Percentiles rank a stretch among this genome's conserved stretches.
These are phyloP conservation scores for Psilocybe azurescens DNA, from an alignment of 768 basidiomycete genomes.

Conservation along the genomic window DNA sequence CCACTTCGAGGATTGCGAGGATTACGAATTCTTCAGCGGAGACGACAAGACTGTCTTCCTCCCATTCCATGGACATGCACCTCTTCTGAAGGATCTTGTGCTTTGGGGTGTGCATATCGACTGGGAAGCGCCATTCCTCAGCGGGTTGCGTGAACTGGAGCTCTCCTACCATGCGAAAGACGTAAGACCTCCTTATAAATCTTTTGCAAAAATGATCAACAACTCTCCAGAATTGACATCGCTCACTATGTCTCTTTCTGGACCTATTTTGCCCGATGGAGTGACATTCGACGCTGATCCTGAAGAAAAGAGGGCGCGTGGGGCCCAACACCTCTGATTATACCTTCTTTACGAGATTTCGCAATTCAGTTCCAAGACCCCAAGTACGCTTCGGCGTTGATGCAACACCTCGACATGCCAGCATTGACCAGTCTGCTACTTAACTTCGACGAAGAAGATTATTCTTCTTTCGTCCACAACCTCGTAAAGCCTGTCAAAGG, in stretches of 20 bases:
- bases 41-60: constrained; percentile 46
- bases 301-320: constrained; percentile 33
- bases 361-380: constrained; percentile 44
- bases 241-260: constrained; percentile 61
- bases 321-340: constrained; percentile 39
- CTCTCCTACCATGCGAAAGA: constrained; percentile 67
- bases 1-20: constrained; percentile 57
- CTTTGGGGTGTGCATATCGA: constrained; percentile 77
- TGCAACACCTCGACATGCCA: constrained; percentile 44
- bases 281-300: constrained; percentile 25
- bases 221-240: constrained; percentile 57
- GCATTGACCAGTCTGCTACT: constrained; percentile 49
- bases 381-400: constrained; percentile 42
- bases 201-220: constrained; percentile 57
- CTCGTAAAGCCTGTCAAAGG: constrained; percentile 46
- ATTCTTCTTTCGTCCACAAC: constrained; percentile 48
- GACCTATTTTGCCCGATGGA: constrained; percentile 43
- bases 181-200: constrained; percentile 62
- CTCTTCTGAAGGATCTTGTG: constrained; percentile 50
- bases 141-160: constrained; percentile 54
- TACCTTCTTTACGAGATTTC: constrained; percentile 45
- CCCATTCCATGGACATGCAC: constrained; percentile 60
- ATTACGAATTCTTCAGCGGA: constrained; percentile 41
- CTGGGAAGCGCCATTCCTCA: constrained; percentile 59
- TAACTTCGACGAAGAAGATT: constrained; percentile 66